Evolutionary conservation across 148 eudicot genomes (phyloP), one percentile per base, ranked within the genome.

Genomic region (Camellia sinensis): DNA sequence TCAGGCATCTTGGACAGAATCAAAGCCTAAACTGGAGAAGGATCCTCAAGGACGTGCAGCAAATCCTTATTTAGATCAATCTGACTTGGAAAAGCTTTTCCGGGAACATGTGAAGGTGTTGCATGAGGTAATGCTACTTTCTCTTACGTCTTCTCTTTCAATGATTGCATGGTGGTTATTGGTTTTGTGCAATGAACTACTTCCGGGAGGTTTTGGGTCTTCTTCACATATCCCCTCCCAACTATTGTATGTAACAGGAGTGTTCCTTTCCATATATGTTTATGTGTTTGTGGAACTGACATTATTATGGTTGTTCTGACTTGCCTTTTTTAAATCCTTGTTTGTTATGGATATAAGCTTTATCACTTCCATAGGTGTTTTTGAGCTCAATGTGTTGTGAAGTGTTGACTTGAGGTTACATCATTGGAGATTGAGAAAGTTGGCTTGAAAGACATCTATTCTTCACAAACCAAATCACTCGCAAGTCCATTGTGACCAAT

Each of bases 31-130:
- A 82, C 86, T 97, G 80, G 95, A 91, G 85, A 94, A 91, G 91
- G 99, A 97, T 87, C 98, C 98, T 72, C 99, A 97, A 91, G 87
- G 92, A 18, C 99, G 99, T 82, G 91, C 92, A 48, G 85, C 89
- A 52, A 94, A 89, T 84, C 87, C 92, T 57, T 90, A 91, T 72
- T 88, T 97, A 78, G 96, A 94, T 80, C 90, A 92, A 81, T 90
- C 97, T 79, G 98, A 97, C 83, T 79, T 91, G 77, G 99, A 92
- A 89, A 97, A 91, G 83, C 91, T 97, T 78, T 97, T 94, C 83
- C 89, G 99, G 52, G 98, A 97, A 59, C 98, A 97, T 83, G 89
- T 91, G 12, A 97, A 92, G 81, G 77, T 88, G 83, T 90, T 97
- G 80, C 83, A 94, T 68, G 99, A 96, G 95, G 99, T 97, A 89